phyloP scores from a whole-genome alignment of 2,329 filamentous ascomycete genomes.

The Colletotrichum graminicola region DNA sequence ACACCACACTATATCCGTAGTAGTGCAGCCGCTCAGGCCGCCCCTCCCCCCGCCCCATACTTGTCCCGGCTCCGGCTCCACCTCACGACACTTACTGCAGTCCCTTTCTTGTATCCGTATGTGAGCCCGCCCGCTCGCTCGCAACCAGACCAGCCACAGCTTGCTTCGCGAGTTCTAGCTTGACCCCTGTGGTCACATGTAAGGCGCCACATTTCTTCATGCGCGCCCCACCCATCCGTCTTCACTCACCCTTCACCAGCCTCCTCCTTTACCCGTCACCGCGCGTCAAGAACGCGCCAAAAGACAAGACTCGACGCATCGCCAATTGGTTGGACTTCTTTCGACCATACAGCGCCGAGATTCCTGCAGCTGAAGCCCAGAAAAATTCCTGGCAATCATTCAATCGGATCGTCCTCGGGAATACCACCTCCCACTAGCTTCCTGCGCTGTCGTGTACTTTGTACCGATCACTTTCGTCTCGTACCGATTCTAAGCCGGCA shows the following conservation, averaged over 20 bases:
- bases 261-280: constrained; percentile 32
- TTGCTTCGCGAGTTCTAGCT: constrained; percentile 15
- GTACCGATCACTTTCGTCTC: constrained; percentile 13
- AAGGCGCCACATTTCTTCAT: constrained; percentile 39
- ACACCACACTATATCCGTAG: background rate
- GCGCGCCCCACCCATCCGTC: constrained; percentile 14
- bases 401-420: constrained; percentile 33
- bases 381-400: constrained; percentile 24
- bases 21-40: constrained; percentile 36
- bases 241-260: constrained; percentile 25
- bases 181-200: constrained; percentile 39
- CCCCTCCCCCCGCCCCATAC: constrained; percentile 15
- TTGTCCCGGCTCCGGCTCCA: constrained; percentile 28
- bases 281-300: constrained; percentile 40
- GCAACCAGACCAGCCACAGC: background rate
- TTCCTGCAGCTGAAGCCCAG: constrained; percentile 31
- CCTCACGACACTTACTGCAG: background rate
- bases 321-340: constrained; percentile 36
- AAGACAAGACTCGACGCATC: constrained; percentile 38
- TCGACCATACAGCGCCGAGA: constrained; percentile 32
- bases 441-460: constrained; percentile 5
- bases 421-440: constrained; percentile 35
- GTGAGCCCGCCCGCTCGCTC: background rate
- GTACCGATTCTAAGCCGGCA: constrained; percentile 19
- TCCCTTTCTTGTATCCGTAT: constrained; percentile 13